Base-by-base conservation (phyloP, 192 early-diverging fungal genomes). In the Umbelopsis isabellina region DNA sequence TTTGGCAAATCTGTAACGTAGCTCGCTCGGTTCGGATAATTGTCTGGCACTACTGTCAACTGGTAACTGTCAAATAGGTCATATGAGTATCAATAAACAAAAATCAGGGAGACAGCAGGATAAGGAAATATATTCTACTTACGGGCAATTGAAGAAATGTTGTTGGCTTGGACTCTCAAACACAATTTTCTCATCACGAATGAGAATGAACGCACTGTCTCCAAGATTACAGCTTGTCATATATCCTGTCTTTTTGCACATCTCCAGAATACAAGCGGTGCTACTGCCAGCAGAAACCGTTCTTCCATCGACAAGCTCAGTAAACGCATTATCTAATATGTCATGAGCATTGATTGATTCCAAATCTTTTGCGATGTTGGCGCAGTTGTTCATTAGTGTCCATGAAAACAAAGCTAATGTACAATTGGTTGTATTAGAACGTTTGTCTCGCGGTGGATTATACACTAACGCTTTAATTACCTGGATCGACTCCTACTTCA, bases 91-190 rank as follows among this genome's bases (percentile, higher is more conserved):
- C 7, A 41, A 10, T 10, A 41, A 41, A 67, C 15, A 49, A 37
- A 53, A 30, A 55, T 35, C n/a, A 58, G 2, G 48, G 44, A 23
- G 45, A 21, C 9, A 52, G 22, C n/a, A 11, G 33, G 20, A 22
- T 20, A 45, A 49, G 6, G 9, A 65, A 53, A 53, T 33, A 1
- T 37, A 16, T 13, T 13, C 33, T 11, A 51, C 68, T 72, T 80
- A 80, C 64, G 86, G 86, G 66, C 86, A 88, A 52, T 88, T 88
- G 69, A 85, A 88, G 65, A 86, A 88, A 74, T 88, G 86, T 46
- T 88, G 86, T 41, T 88, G 86, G 12, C 83, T 82, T 9, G 86
- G 84, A 10, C 81, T 83, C 52, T 88, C 86, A 66, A 83, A 88
- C 9, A 88, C 75, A 22, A 85, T 75, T 44, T 78, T 73, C 47